These are phyloP conservation scores for Skeletonema costatum DNA, from an alignment of 108 stramenopile genomes.

Conservation along the genomic window DNA sequence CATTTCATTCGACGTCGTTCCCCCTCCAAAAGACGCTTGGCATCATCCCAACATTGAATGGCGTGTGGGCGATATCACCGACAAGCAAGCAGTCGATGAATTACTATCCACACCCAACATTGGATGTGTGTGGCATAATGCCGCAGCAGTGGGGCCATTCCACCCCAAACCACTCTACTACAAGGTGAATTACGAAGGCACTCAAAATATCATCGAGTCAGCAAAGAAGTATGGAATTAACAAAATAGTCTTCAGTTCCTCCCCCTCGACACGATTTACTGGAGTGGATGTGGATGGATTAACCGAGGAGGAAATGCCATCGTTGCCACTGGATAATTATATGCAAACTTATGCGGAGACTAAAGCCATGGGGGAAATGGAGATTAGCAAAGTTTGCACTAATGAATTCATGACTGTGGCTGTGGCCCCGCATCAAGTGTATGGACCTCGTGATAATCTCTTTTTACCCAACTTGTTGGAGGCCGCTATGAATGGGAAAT, in stretches of 20 bases:
- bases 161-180: slow-evolving; percentile 76
- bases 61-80: slow-evolving; percentile 84
- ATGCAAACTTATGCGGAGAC: slow-evolving; percentile 94
- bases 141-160: slow-evolving; percentile 97
- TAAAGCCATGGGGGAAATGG: slow-evolving; percentile 93
- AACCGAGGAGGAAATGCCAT: slow-evolving; percentile 73
- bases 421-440: slow-evolving; percentile 98
- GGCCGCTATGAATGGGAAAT: slow-evolving; percentile 80
- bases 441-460: slow-evolving; percentile 91
- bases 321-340: slow-evolving; percentile 66
- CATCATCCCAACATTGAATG: slow-evolving; percentile 63
- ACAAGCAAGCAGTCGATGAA: slow-evolving; percentile 75
- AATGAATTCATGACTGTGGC: slow-evolving; percentile 80
- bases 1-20: slow-evolving; percentile 91
- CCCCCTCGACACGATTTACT: slow-evolving; percentile 96
- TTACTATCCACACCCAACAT: slow-evolving; percentile 63
- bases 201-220: slow-evolving; percentile 79
- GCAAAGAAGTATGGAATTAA: slow-evolving; percentile 82
- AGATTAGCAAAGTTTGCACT: slow-evolving; percentile 65
- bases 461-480: slow-evolving; percentile 93
- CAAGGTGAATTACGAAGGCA: slow-evolving; percentile 90
- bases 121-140: slow-evolving; percentile 95
- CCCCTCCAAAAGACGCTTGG: slow-evolving; percentile 63
- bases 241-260: slow-evolving; percentile 91
- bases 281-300: slow-evolving; percentile 88